Base-by-base conservation (phyloP, 179 eudicot genomes). In the Corrigiola litoralis region DNA sequence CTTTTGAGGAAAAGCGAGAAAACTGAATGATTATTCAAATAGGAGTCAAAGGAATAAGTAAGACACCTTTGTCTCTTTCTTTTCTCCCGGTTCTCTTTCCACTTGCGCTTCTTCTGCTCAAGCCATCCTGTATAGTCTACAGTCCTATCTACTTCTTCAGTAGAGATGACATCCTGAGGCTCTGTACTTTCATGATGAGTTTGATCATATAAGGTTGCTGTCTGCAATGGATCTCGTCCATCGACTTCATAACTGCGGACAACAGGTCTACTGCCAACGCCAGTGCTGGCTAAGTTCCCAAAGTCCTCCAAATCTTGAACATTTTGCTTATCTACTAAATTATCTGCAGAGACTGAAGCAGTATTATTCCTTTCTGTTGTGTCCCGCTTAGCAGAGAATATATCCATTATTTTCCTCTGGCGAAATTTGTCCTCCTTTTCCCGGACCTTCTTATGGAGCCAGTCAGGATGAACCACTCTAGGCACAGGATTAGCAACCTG, bases 401-500 rank as follows among this genome's bases (percentile, higher is more conserved):
- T 71, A 79, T 92, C 98, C 67, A 68, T 75, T 79, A 92, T 79
- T 73, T 90, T 92, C 58, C 88, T 73, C 56, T 92, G 98, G 45
- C 98, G 92, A 80, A 87, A 83, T 69, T 87, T 92, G 72, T 92
- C 98, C 31, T 90, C 97, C 76, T 90, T 92, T 79, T 92, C 98
- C 46, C 95, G 90, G 58, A 92, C 95, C 81, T 83, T 92, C 79
- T 84, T 92, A 73, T 87, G 87, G 48, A 92, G 77, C 98, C 98
- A 92, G 76, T 92, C 98, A 58, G 98, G 98, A 87, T 92, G 98
- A 75, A 82, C 80, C 56, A 92, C 98, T 79, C 98, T 90, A 48
- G 97, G 98, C 18, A 92, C 98, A 72, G 98, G 98, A 78, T 92
- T 92, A 42, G 91, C 78, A 63, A 92, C 91, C 98, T 92, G 82